Conservation (phyloP, 352 stramenopile species). For the Phytophthora pluvialis region DNA sequence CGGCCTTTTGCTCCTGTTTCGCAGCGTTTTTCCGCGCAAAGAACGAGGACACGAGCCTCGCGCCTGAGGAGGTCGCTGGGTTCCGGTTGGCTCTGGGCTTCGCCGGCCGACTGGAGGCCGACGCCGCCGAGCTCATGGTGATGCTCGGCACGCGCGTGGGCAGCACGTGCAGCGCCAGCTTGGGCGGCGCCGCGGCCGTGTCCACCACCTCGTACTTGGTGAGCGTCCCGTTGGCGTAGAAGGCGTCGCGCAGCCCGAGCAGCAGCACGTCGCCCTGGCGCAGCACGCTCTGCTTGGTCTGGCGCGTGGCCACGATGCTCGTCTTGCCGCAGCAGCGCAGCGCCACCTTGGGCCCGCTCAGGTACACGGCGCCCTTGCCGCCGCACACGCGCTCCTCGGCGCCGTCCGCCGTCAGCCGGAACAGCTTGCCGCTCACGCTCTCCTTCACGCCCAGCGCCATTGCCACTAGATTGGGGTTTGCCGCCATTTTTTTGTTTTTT, state of each 20-base stretch:
- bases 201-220: constrained; percentile 88
- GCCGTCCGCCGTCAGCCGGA: constrained; percentile 51
- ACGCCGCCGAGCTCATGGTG: constrained; percentile 38
- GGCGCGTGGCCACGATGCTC: constrained; percentile 73
- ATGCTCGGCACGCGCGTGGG: constrained; percentile 40
- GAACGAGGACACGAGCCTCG: constrained; percentile 49
- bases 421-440: constrained; percentile 71
- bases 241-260: constrained; percentile 66
- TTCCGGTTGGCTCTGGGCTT: not conserved
- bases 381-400: constrained; percentile 67
- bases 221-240: constrained; percentile 85
- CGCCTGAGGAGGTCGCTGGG: not conserved
- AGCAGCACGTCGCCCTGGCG: constrained; percentile 78
- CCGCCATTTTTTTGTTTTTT: constrained; percentile 13
- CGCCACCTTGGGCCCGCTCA: constrained; percentile 68
- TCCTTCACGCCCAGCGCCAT: constrained; percentile 73
- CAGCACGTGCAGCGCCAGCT: constrained; percentile 38
- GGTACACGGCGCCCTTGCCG: constrained; percentile 71
- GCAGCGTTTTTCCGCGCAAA: constrained; percentile 25
- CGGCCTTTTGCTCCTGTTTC: constrained; percentile 10
- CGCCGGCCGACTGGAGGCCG: constrained; percentile 21
- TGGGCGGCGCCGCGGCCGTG: constrained; percentile 31
- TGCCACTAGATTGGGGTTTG: constrained; percentile 5
- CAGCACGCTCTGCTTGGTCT: constrained; percentile 78
- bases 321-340: constrained; percentile 82